These are phyloP conservation scores for Fraxinus latifolia DNA, from an alignment of 305 asterid species.

Conservation along the genomic window DNA sequence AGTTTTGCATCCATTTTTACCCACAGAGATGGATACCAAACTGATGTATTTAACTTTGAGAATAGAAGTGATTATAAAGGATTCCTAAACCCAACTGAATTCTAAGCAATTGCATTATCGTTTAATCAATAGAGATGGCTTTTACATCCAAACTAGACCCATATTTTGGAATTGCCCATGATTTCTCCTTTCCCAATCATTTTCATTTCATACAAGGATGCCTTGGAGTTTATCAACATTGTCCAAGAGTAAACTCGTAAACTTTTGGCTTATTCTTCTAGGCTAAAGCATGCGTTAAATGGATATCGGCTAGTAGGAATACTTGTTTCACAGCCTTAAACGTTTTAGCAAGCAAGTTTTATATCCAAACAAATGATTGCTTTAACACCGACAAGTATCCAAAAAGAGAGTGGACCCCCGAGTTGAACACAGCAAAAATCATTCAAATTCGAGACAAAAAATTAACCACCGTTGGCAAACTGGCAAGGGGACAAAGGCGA, in stretches of 20 bases:
- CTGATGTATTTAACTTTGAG: neutral
- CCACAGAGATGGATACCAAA: neutral
- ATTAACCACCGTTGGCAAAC: neutral
- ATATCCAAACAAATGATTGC: neutral
- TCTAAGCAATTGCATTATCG: slow-evolving; percentile 8
- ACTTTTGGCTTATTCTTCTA: neutral
- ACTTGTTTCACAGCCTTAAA: neutral
- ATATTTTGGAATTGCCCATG: neutral
- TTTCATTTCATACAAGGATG: neutral
- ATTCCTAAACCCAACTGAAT: neutral
- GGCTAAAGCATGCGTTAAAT: neutral
- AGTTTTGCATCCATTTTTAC: slow-evolving; percentile 24
- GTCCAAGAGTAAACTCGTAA: neutral
- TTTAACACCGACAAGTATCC: neutral
- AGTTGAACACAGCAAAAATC: neutral
- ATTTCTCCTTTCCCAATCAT: neutral
- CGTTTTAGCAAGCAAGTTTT: neutral
- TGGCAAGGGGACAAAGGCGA: neutral
- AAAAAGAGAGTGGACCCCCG: neutral
- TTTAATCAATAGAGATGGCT: neutral
- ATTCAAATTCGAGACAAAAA: neutral
- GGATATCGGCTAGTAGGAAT: neutral
- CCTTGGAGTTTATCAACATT: neutral
- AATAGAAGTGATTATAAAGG: neutral
- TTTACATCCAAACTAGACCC: neutral